These are phyloP conservation scores for Tripidium arundinaceum DNA, from an alignment of 202 grass and related monocot species.

Conservation along the genomic window DNA sequence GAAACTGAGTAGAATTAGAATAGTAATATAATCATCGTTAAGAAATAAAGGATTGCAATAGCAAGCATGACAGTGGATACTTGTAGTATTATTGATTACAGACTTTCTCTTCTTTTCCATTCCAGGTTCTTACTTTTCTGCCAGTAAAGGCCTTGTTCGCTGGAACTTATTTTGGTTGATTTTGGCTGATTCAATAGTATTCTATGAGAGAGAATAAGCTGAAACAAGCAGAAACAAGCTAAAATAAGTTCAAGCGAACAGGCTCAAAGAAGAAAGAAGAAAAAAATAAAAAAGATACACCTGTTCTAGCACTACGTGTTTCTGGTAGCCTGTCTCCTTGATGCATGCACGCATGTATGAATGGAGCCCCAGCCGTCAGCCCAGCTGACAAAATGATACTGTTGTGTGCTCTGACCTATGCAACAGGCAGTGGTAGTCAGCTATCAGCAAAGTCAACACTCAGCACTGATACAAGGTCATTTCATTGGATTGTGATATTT, in stretches of 20 bases:
- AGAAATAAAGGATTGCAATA: neutral
- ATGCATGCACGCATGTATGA: neutral
- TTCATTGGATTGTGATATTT: neutral
- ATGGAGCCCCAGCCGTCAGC: neutral
- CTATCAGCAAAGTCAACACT: slow-evolving; percentile 17
- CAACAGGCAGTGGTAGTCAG: too few relatives aligned
- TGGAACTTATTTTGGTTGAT: too few relatives aligned
- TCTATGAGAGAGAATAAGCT: too few relatives aligned
- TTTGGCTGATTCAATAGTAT: too few relatives aligned
- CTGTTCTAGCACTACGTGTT: too few relatives aligned
- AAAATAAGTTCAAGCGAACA: too few relatives aligned
- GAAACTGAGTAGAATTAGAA: too few relatives aligned
- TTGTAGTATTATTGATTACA: neutral
- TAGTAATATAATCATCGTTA: neutral
- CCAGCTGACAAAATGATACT: too few relatives aligned
- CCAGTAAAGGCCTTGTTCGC: too few relatives aligned
- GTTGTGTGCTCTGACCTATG: too few relatives aligned
- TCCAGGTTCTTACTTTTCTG: neutral
- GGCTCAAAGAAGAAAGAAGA: too few relatives aligned
- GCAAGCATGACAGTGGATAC: neutral
- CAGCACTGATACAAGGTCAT: neutral
- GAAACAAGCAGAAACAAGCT: too few relatives aligned
- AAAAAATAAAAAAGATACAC: neutral
- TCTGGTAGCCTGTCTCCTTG: neutral
- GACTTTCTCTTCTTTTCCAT: neutral